Evolutionary conservation across 805 yeast genomes (phyloP).

Genomic region (Nakazawaea laoshanensis): DNA sequence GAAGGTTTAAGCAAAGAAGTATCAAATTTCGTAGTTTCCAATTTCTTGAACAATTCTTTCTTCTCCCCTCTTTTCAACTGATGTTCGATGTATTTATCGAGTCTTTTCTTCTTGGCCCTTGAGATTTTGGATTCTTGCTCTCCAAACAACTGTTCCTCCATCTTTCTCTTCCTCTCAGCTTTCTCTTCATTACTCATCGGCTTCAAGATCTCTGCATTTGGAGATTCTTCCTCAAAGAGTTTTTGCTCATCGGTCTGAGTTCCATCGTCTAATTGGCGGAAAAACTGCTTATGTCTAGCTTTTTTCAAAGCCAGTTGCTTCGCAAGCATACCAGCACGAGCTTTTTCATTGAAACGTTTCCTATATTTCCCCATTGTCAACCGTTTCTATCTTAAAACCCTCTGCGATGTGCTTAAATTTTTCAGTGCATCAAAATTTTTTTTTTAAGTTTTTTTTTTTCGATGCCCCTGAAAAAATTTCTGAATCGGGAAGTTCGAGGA

Average conservation of each 20-base stretch:
- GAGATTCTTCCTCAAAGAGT: slow-evolving; percentile 23
- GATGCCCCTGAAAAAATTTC: slow-evolving; percentile 6
- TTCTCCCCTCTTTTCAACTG: slow-evolving; percentile 86
- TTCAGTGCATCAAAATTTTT: slow-evolving; percentile 3
- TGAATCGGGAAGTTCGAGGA: background rate
- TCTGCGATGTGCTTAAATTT: slow-evolving; percentile 13
- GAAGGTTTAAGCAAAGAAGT: slow-evolving; percentile 63
- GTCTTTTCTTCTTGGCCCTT: slow-evolving; percentile 61
- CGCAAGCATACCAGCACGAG: slow-evolving; percentile 76
- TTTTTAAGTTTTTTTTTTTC: background rate
- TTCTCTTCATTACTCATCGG: slow-evolving; percentile 63
- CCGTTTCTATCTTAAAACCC: background rate
- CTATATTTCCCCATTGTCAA: slow-evolving; percentile 73
- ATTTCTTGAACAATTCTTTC: slow-evolving; percentile 63
- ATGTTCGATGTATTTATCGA: slow-evolving; percentile 89
- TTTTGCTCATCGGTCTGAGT: slow-evolving; percentile 13
- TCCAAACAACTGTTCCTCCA: slow-evolving; percentile 47
- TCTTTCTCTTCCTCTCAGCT: slow-evolving; percentile 51
- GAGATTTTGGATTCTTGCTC: slow-evolving; percentile 66
- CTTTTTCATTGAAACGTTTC: slow-evolving; percentile 76
- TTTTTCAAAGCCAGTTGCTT: slow-evolving; percentile 62
- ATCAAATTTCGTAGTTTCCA: slow-evolving; percentile 62
- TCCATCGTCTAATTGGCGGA: slow-evolving; percentile 37
- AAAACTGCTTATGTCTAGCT: slow-evolving; percentile 64
- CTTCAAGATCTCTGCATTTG: slow-evolving; percentile 53